Conservation (phyloP, 306 rosid species). For the Glycine latifolia region DNA sequence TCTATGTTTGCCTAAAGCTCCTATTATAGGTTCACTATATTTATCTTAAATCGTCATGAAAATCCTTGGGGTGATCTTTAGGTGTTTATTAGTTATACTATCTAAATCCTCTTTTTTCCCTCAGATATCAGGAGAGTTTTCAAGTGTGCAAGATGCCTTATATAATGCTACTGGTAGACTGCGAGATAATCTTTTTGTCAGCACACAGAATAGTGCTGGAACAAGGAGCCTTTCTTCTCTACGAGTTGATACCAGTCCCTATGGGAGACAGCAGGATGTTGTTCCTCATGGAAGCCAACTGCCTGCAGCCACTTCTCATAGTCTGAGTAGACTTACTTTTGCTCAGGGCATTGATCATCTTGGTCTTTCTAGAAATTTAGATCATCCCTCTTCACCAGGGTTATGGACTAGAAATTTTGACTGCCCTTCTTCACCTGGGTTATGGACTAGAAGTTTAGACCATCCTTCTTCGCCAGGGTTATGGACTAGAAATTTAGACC, state of each 20-base stretch:
- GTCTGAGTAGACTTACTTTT: slow-evolving; percentile 55
- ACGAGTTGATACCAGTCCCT: slow-evolving; percentile 67
- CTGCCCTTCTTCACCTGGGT: slow-evolving; percentile 71
- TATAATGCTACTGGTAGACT: slow-evolving; percentile 91
- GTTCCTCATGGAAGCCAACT: slow-evolving; percentile 57
- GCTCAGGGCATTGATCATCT: slow-evolving; percentile 70
- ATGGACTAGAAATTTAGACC: slow-evolving; percentile 74
- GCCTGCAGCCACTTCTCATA: slow-evolving; percentile 54
- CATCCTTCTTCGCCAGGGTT: slow-evolving; percentile 74
- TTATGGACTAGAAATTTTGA: slow-evolving; percentile 75
- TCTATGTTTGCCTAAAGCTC: slow-evolving; percentile 19
- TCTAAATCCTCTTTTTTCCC: slow-evolving; percentile 31
- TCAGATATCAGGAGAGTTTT: slow-evolving; percentile 90
- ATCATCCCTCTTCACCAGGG: slow-evolving; percentile 76
- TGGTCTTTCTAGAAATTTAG: slow-evolving; percentile 64
- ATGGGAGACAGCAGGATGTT: slow-evolving; percentile 68
- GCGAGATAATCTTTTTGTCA: slow-evolving; percentile 80
- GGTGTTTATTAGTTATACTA: slow-evolving; percentile 14
- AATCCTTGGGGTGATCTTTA: slow-evolving; percentile 11
- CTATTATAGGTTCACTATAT: slow-evolving; percentile 19
- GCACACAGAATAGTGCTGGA: slow-evolving; percentile 64
- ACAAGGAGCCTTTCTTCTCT: slow-evolving; percentile 62
- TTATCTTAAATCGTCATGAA: background rate
- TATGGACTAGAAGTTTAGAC: slow-evolving; percentile 75
- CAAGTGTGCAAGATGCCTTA: slow-evolving; percentile 94